Evolutionary conservation across 2,329 filamentous ascomycete species (phyloP), one percentile per base, ranked within the genome.

Genomic region (Botrytis fragariae): DNA sequence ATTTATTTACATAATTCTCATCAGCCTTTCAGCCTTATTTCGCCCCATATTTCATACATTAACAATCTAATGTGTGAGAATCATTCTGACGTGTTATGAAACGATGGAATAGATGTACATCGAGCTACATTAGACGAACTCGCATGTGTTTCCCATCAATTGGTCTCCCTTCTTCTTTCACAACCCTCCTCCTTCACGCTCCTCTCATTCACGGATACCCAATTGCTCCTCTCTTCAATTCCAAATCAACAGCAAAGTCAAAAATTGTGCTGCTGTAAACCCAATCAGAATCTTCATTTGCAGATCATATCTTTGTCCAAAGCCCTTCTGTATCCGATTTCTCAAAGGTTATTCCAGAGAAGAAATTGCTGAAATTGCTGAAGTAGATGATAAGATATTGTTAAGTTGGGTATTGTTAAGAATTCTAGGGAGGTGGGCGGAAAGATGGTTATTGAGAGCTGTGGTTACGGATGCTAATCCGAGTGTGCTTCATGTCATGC

Each of bases 1-100:
- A 20, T 29, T 62, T 42, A 63, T 44, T 44, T n/a, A 63, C 42
- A 45, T 44, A 45, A 14, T 16, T 20, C n/a, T 42, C 61, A 42
- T 63, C 25, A 44, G 61, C 18, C 39, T 64, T 45, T 64, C 61
- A 64, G 61, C 61, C 61, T 64, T 64, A 64, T 64, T 16, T 44
- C 29, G n/a, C 61, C 61, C 61, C 61, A 45, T 45, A 32, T 64
- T 32, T 44, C 61, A 64, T 20, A 18, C n/a, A 45, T 44, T 12
- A 29, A 29, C 22, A 44, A 44, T 63, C 35, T 37, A n/a, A 7
- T 35, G 25, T 6, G 48, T 37, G 35, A 61, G 32, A 39, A 16
- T n/a, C 35, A 61, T 39, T 62, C 51, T 8, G n/a, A 29, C 51
- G 25, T 57, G 18, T 62, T 37, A 18, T 62, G 59, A 62, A 39